phyloP scores from a whole-genome alignment of 129 eudicot species.

The Flaveria ramosissima region DNA sequence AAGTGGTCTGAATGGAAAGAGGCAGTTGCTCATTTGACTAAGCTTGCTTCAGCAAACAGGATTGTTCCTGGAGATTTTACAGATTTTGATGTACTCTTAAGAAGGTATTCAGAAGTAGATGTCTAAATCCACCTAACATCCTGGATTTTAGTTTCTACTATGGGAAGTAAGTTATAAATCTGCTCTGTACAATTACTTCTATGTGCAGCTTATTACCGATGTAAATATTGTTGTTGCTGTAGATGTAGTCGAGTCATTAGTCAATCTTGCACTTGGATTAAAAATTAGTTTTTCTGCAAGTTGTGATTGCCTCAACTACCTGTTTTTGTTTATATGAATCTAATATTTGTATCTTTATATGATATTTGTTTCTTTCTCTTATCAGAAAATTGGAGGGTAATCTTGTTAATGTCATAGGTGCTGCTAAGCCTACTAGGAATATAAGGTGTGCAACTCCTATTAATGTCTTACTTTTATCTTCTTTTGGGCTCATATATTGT shows the following conservation, averaged over 20 bases:
- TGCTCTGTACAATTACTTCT: slow-evolving; percentile 13
- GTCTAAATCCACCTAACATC: neutral
- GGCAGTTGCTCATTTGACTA: slow-evolving; percentile 88
- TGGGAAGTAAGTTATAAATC: slow-evolving; percentile 4
- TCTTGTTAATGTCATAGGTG: too few species aligned
- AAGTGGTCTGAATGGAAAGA: slow-evolving; percentile 99
- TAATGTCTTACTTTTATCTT: too few species aligned
- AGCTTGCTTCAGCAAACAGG: slow-evolving; percentile 90
- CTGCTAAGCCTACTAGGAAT: too few species aligned
- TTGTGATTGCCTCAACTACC: too few species aligned
- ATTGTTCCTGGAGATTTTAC: slow-evolving; percentile 98
- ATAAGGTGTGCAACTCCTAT: too few species aligned
- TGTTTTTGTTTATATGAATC: too few species aligned
- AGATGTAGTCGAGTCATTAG: slow-evolving; percentile 92
- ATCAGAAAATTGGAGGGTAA: too few species aligned
- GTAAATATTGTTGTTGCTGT: slow-evolving; percentile 97
- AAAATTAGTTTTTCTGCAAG: slow-evolving; percentile 76
- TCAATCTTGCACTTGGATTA: slow-evolving; percentile 88
- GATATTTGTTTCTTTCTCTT: too few species aligned
- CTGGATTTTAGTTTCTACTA: neutral
- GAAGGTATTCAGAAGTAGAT: slow-evolving; percentile 52
- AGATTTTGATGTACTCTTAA: slow-evolving; percentile 82
- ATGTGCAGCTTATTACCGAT: slow-evolving; percentile 88
- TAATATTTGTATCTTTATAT: too few species aligned
- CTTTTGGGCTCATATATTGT: too few species aligned